Base-by-base conservation (phyloP, 768 basidiomycete genomes). In the Holtermanniella nyarrowii region DNA sequence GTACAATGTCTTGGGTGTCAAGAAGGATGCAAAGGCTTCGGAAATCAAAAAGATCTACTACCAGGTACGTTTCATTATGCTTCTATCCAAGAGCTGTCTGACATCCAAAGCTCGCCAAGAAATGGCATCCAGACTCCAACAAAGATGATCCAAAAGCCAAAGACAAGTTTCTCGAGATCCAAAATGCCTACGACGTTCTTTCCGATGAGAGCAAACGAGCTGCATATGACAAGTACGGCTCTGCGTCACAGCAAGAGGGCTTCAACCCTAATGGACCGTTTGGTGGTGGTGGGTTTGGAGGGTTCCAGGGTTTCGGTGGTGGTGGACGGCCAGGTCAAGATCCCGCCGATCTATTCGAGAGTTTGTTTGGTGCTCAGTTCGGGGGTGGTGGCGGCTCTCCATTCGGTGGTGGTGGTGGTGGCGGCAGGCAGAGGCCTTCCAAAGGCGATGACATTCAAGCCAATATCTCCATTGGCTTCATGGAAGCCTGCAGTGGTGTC, bases 1-100 rank as follows among this genome's bases (percentile, higher is more conserved):
- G 1, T 99, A 99, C 72, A 73, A 84, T 25, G 83, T 88, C n/a
- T 74, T 99, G 10, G 93, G 95, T 22, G 84, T 97, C 5, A 78
- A 78, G 62, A 82, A 81, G 61, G 88, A 89, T 71, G 86, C 93
- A 43, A 77, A 81, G 20, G 70, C 82, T 23, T 80, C 84, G 20
- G 89, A 97, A 60, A 96, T 99, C 65, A 99, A 99, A 81, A 97
- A 97, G 75, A 79, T 80, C 2, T 99, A 99, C 73, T 99, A 96
- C 73, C 78, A 86, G 67, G 93, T 95, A 70, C 64, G 86, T 72
- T 21, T 14, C 43, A 21, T 22, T 42, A 4, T 24, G 20, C 5
- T 4, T 7, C 31, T 16, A 37, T 7, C 31, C 10, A 37, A 16
- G 59, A 25, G 13, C 14, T 21, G 5, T 16, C 26, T 4, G 13